phyloP scores from a whole-genome alignment of 106 monocot species.

The Dioscorea alata region DNA sequence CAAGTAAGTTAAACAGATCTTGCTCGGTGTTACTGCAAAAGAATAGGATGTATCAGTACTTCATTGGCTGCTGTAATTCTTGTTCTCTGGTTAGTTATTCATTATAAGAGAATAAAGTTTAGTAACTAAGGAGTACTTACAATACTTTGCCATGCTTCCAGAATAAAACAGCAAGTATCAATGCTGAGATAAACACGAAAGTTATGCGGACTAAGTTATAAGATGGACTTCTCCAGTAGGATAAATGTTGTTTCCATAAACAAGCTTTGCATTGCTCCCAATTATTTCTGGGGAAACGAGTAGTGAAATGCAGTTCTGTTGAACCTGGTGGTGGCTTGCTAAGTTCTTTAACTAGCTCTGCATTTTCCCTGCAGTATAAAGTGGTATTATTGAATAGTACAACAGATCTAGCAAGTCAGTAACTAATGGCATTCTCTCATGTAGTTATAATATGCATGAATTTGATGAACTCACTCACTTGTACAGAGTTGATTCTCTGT shows the following conservation, averaged over 20 bases:
- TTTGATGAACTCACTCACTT: slow-evolving; percentile 15
- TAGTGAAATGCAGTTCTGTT: slow-evolving; percentile 49
- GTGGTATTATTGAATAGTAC: not conserved
- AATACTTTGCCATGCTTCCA: slow-evolving; percentile 50
- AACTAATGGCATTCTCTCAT: no score
- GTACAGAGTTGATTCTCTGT: slow-evolving; percentile 39
- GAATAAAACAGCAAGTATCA: slow-evolving; percentile 22
- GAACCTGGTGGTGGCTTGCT: slow-evolving; percentile 42
- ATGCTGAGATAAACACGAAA: slow-evolving; percentile 17
- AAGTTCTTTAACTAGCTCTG: slow-evolving; percentile 40
- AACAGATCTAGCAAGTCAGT: no score
- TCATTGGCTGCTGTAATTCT: no score
- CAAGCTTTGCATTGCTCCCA: slow-evolving; percentile 76
- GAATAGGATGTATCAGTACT: not conserved
- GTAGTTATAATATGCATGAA: not conserved
- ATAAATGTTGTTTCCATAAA: slow-evolving; percentile 70
- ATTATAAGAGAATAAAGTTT: no score
- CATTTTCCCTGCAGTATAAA: slow-evolving; percentile 34
- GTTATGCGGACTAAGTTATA: slow-evolving; percentile 51
- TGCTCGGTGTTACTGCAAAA: slow-evolving; percentile 45
- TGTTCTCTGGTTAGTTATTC: no score
- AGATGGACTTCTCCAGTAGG: slow-evolving; percentile 80
- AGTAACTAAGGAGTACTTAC: slow-evolving; percentile 25
- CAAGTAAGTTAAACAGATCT: slow-evolving; percentile 61
- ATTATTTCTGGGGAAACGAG: slow-evolving; percentile 50